Evolutionary conservation across 345 rosid species (phyloP).

Genomic region (Schrenkiella parvula): DNA sequence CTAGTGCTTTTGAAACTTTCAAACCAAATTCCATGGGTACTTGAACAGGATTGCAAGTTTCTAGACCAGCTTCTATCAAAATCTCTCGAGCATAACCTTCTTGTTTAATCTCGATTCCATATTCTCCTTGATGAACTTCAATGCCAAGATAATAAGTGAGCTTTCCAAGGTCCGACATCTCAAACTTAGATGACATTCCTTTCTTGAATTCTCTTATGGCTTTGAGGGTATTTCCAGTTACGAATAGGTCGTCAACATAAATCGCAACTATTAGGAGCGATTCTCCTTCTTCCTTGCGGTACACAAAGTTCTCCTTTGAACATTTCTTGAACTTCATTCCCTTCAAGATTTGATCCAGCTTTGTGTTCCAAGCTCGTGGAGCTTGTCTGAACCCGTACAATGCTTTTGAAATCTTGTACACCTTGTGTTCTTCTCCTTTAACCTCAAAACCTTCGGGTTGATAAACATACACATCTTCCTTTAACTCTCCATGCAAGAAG

Average conservation of each 20-base stretch:
- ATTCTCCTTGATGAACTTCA: neutral
- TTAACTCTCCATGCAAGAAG: too few relatives aligned
- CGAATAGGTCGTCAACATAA: neutral
- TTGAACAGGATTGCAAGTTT: neutral
- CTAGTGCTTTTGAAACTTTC: neutral
- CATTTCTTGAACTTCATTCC: neutral
- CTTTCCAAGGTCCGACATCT: neutral
- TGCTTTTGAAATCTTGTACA: too few relatives aligned
- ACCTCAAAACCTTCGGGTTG: too few relatives aligned
- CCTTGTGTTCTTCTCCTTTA: too few relatives aligned
- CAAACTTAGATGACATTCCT: neutral
- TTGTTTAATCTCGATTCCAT: neutral
- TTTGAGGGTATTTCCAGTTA: neutral
- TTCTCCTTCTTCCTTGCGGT: neutral
- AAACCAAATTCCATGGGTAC: neutral
- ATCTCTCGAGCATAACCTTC: neutral
- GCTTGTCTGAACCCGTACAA: too few relatives aligned
- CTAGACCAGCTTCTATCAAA: neutral
- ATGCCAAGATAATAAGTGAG: neutral
- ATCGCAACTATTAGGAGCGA: fast-evolving
- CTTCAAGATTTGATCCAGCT: neutral
- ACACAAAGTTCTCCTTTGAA: neutral
- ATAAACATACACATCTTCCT: too few relatives aligned
- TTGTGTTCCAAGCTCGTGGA: neutral
- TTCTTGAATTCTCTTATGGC: neutral